Conservation (phyloP, 768 basidiomycete species). For the Naganishia antarctica region DNA sequence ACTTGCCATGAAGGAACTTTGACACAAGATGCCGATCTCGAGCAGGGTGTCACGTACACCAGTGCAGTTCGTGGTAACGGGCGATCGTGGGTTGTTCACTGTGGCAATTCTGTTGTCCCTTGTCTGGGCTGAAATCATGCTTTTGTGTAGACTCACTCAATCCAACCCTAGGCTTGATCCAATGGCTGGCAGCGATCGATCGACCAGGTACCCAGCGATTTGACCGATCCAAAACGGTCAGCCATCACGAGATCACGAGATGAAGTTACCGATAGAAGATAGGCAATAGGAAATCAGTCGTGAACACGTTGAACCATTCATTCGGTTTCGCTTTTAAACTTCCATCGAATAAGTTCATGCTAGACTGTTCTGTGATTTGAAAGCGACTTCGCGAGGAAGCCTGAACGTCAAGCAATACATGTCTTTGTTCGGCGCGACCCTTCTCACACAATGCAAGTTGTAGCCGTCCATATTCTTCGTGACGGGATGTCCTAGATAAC, state of each 20-base stretch:
- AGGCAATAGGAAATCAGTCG: background rate
- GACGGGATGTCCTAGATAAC: conserved; percentile 59
- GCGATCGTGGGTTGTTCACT: conserved; percentile 9
- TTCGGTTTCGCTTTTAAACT: no score
- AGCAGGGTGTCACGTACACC: conserved; percentile 4
- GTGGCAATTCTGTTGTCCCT: no score
- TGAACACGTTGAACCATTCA: no score
- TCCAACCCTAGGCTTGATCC: no score
- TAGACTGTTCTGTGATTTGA: conserved; percentile 34
- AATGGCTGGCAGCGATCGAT: no score
- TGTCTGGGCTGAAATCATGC: no score
- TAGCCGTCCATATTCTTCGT: conserved; percentile 45
- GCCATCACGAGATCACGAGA: background rate
- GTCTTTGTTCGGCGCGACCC: conserved; percentile 90
- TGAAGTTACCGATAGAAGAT: background rate
- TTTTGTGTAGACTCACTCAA: no score
- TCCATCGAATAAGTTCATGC: no score
- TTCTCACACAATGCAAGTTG: conserved; percentile 70
- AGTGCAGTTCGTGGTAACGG: background rate
- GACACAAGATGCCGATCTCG: conserved; percentile 6
- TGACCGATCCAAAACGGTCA: no score
- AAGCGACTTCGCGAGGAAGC: conserved; percentile 56
- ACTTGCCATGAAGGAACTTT: background rate
- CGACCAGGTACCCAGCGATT: no score
- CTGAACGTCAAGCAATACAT: conserved; percentile 96